Conservation (phyloP, 768 basidiomycete genomes). For the Daedalea quercina region DNA sequence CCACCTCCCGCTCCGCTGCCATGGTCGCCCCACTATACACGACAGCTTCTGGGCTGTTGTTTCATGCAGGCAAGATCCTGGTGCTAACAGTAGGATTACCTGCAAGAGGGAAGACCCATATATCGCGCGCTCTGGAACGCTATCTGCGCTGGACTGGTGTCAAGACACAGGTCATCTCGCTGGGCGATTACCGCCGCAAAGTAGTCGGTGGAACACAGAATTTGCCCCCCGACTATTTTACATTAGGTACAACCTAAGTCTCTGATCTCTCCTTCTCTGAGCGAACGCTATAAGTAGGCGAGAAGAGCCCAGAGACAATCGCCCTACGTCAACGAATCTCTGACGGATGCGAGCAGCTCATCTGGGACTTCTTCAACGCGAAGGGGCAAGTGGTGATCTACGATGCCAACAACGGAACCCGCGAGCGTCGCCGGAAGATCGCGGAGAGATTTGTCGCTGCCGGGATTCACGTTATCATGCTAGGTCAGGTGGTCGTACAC, state of each 20-base stretch:
- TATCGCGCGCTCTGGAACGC: slow-evolving; percentile 91
- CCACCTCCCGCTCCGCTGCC: not conserved
- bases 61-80: slow-evolving; percentile 93
- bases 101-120: slow-evolving; percentile 94
- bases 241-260: slow-evolving; percentile 45
- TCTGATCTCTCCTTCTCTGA: not conserved
- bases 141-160: slow-evolving; percentile 98
- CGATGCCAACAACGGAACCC: slow-evolving; percentile 92
- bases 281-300: slow-evolving; percentile 33
- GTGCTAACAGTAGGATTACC: slow-evolving; percentile 90
- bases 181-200: slow-evolving; percentile 93
- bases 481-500: slow-evolving; percentile 44
- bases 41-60: slow-evolving; percentile 80
- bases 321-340: slow-evolving; percentile 68
- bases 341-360: slow-evolving; percentile 80
- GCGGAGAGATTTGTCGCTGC: slow-evolving; percentile 80
- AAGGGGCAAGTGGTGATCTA: slow-evolving; percentile 98
- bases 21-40: slow-evolving; percentile 98
- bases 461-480: slow-evolving; percentile 89
- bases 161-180: slow-evolving; percentile 88
- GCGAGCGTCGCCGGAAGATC: slow-evolving; percentile 56
- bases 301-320: slow-evolving; percentile 77
- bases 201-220: slow-evolving; percentile 82
- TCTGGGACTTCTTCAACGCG: slow-evolving; percentile 79
- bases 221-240: slow-evolving; percentile 91